Evolutionary conservation across 1,284 basidiomycete species (phyloP), one percentile per base, ranked within the genome.

Genomic region (Peniophora sp.): DNA sequence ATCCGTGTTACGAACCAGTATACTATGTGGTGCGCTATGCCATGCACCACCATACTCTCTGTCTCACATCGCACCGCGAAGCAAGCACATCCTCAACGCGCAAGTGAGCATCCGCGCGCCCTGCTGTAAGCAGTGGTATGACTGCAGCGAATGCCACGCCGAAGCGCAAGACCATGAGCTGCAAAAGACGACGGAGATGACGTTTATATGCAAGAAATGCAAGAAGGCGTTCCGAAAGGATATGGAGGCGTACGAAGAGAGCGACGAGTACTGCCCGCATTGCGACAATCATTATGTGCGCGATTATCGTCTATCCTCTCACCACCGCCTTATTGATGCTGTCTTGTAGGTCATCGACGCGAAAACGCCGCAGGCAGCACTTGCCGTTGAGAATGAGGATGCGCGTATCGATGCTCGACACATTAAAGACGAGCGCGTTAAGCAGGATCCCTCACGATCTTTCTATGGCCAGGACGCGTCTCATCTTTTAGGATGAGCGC

Each of bases 201-300:
- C 75, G 0, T 97, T 99, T 65, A 72, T 91, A 60, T 99, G 97
- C 76, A 99, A 99, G 69, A 97, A 97, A 70, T 99, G 97, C 75
- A 90, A 89, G 65, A 95, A 95, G 69, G 94, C 92, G 1, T 98
- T 99, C 67, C 72, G 96, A 55, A 98, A 99, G 70, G 92, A 97
- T 66, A 92, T 97, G 86, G 59, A 75, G 0, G 71, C 68, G 24
- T 98, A 92, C 63, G 97, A 99, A 62, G 93, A 97, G 65, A 90
- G 90, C 57, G 96, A 99, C 65, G 96, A 99, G 70, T 98, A 86
- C 67, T 99, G 97, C 64, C 96, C 97, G 0, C 88, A 97, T 68
- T 98, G 96, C 65, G 94, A 97, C 67, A 98, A 99, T 64, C 92
- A 95, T 64, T 98, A 94, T 67, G 95, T 96, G 66, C 61, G 88